These are phyloP conservation scores for Kazachstania viticola DNA, from an alignment of 805 yeast genomes.

Conservation along the genomic window DNA sequence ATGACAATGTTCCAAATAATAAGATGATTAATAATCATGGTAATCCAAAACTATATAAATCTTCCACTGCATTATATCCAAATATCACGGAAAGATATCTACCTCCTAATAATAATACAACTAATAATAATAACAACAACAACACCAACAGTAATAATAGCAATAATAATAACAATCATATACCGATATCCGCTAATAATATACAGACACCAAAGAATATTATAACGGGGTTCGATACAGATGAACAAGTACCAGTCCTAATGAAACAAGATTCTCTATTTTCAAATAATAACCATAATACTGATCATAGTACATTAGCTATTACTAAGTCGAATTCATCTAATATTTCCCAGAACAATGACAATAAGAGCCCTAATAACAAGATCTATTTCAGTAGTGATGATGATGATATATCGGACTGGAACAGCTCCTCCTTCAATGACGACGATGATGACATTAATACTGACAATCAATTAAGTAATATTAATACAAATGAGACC, in stretches of 20 bases:
- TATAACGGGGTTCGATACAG: slow-evolving; percentile 15
- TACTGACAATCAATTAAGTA: slow-evolving; percentile 12
- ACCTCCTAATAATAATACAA: not conserved
- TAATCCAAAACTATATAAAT: not conserved
- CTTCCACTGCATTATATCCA: not conserved
- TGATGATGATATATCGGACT: slow-evolving; percentile 26
- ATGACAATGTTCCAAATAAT: not conserved
- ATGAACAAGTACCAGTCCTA: not conserved
- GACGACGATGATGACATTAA: slow-evolving; percentile 13
- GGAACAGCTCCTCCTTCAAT: slow-evolving; percentile 23
- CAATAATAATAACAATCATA: slow-evolving; percentile 1
- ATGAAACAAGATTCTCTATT: slow-evolving; percentile 4
- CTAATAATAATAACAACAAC: not conserved
- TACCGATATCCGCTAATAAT: not conserved
- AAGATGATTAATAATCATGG: no score
- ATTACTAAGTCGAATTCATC: no score
- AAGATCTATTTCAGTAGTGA: slow-evolving; percentile 25
- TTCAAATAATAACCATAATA: slow-evolving; percentile 1
- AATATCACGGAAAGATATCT: no score
- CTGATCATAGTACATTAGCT: slow-evolving; percentile 1
- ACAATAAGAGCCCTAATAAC: slow-evolving; percentile 6
- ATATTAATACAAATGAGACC: no score
- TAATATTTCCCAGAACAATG: not conserved
- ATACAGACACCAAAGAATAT: slow-evolving; percentile 10
- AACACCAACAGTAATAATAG: not conserved